A percentile compares a stretch with the other conserved stretches of the same genome.
These are phyloP conservation scores for Xylaria curta DNA, from an alignment of 495 filamentous ascomycete genomes.

Conservation along the genomic window DNA sequence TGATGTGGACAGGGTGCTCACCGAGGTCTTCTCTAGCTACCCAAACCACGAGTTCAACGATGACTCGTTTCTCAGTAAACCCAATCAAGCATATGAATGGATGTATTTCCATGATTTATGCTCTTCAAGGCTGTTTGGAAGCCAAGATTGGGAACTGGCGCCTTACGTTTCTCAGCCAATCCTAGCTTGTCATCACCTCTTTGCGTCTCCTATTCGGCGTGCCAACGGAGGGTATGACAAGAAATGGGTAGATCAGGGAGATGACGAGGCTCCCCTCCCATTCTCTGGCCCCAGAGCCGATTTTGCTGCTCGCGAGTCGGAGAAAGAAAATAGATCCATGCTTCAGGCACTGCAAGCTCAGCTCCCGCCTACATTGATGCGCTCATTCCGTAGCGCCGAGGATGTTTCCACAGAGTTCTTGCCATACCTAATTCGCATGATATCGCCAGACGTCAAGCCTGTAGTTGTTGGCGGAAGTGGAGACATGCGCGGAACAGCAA, in stretches of 20 bases:
- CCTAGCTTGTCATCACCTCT: slow-evolving; percentile 90
- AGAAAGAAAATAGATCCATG: slow-evolving; percentile 66
- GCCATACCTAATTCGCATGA: slow-evolving; percentile 79
- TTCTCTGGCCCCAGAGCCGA: slow-evolving; percentile 83
- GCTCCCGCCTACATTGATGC: slow-evolving; percentile 67
- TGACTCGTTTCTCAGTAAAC: slow-evolving; percentile 88
- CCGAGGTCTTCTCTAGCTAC: slow-evolving; percentile 80
- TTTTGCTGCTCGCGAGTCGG: slow-evolving; percentile 75
- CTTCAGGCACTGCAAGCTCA: slow-evolving; percentile 59
- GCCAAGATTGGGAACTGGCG: slow-evolving; percentile 86
- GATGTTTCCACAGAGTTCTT: slow-evolving; percentile 80
- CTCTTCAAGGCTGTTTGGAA: slow-evolving; percentile 72
- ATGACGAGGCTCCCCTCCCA: slow-evolving; percentile 66
- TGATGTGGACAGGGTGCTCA: slow-evolving; percentile 84
- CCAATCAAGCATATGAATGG: slow-evolving; percentile 88
- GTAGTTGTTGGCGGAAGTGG: slow-evolving; percentile 82
- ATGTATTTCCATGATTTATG: slow-evolving; percentile 89
- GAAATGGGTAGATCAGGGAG: slow-evolving; percentile 53
- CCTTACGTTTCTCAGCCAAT: slow-evolving; percentile 85
- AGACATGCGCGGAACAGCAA: slow-evolving; percentile 69
- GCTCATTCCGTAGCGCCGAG: slow-evolving; percentile 77
- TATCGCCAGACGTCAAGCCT: slow-evolving; percentile 89
- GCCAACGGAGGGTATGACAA: slow-evolving; percentile 42
- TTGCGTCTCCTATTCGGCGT: slow-evolving; percentile 67
- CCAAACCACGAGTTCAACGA: slow-evolving; percentile 89